Conservation (phyloP, 2,329 filamentous ascomycete genomes). For the Thelonectria discophora region DNA sequence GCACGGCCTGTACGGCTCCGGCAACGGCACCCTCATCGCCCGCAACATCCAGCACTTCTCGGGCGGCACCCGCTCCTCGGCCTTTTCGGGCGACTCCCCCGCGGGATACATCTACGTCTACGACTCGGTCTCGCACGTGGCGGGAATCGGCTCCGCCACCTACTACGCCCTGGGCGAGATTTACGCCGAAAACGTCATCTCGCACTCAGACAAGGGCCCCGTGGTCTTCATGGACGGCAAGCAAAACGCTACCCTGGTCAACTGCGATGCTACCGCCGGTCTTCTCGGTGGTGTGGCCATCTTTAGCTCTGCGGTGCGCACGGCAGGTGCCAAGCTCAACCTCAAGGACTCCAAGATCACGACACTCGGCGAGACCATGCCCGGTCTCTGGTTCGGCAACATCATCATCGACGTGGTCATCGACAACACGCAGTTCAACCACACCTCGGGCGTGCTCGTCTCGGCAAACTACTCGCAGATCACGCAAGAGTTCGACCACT, state of each 20-base stretch:
- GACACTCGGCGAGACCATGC: slow-evolving; percentile 10
- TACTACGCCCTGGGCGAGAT: slow-evolving; percentile 19
- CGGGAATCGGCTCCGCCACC: slow-evolving; percentile 19
- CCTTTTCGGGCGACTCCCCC: slow-evolving; percentile 18
- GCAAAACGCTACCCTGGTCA: slow-evolving; percentile 18
- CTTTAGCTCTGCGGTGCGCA: slow-evolving; percentile 16
- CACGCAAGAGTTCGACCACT: slow-evolving; percentile 19
- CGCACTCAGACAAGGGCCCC: slow-evolving; percentile 16
- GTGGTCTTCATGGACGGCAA: slow-evolving; percentile 17
- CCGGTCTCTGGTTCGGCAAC: slow-evolving; percentile 23
- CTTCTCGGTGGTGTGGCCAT: slow-evolving; percentile 22
- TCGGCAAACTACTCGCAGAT: slow-evolving; percentile 22
- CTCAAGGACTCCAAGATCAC: slow-evolving; percentile 23
- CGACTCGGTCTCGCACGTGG: slow-evolving; percentile 15
- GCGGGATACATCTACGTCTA: slow-evolving; percentile 20
- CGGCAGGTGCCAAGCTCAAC: slow-evolving; percentile 7
- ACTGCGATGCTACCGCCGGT: slow-evolving; percentile 21
- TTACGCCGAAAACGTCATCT: slow-evolving; percentile 25
- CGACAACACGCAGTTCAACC: slow-evolving; percentile 19
- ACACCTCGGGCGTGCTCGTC: slow-evolving; percentile 17
- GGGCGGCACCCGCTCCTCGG: slow-evolving; percentile 15
- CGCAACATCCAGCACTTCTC: slow-evolving; percentile 22
- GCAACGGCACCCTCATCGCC: slow-evolving; percentile 22
- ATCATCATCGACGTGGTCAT: slow-evolving; percentile 12
- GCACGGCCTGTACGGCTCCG: slow-evolving; percentile 19